phyloP scores from a whole-genome alignment of 2,329 filamentous ascomycete species.

The Talaromyces sp. region DNA sequence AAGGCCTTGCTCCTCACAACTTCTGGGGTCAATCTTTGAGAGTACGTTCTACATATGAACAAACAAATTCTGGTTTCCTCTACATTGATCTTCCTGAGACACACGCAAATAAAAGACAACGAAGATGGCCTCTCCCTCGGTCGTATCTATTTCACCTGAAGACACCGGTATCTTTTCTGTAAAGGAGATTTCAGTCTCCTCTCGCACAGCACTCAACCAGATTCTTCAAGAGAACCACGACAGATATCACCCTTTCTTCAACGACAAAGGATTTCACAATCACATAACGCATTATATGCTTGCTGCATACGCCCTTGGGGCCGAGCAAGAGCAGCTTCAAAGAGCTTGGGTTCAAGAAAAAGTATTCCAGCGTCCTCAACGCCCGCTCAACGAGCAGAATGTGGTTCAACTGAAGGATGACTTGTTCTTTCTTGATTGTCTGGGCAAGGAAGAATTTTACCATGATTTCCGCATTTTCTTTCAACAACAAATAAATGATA shows the following conservation, averaged over 20 bases:
- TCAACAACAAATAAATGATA: slow-evolving; percentile 64
- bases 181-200: no score
- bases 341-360: slow-evolving; percentile 18
- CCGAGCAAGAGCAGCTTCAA: slow-evolving; percentile 62
- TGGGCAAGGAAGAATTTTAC: slow-evolving; percentile 66
- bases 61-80: no score
- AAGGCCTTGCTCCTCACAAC: no score
- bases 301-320: slow-evolving; percentile 71
- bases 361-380: no score
- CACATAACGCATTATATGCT: slow-evolving; percentile 78
- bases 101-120: no score
- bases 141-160: no score
- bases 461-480: slow-evolving; percentile 75
- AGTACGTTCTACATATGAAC: no score
- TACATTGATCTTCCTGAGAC: no score
- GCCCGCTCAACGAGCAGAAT: slow-evolving; percentile 45
- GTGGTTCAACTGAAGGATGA: slow-evolving; percentile 60
- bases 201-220: slow-evolving; percentile 43
- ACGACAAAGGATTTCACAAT: slow-evolving; percentile 69
- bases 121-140: no score
- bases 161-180: no score
- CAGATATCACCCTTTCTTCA: slow-evolving; percentile 76
- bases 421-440: slow-evolving; percentile 44
- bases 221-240: slow-evolving; percentile 75
- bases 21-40: no score